Evolutionary conservation across 2,329 filamentous ascomycete genomes (phyloP).

Genomic region (Albophoma yamanashiensis): DNA sequence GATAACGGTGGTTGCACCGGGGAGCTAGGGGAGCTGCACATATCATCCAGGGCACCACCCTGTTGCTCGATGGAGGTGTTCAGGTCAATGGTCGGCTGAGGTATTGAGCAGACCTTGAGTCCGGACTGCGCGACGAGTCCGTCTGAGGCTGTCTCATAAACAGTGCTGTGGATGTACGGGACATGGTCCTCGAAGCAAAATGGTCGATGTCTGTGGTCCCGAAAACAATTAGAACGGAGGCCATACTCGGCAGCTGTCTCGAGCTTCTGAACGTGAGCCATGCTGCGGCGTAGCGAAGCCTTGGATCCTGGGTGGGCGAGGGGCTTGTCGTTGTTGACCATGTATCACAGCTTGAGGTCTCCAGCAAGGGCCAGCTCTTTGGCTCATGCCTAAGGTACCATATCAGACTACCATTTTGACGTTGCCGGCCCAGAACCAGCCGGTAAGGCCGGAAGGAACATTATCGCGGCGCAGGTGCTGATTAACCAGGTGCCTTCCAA

Average conservation of each 20-base stretch:
- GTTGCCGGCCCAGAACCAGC: neutral
- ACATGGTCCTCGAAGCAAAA: conserved; percentile 17
- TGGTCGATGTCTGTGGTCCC: conserved; percentile 10
- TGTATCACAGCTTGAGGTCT: neutral
- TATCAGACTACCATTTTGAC: too few species aligned
- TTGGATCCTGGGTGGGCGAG: neutral
- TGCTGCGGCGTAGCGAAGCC: neutral
- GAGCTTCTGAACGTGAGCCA: neutral
- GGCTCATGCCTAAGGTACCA: too few species aligned
- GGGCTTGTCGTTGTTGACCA: neutral
- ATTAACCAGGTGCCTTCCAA: too few species aligned
- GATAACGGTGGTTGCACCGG: neutral
- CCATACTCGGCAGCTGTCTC: conserved; percentile 15
- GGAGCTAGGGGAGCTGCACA: neutral
- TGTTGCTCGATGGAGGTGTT: conserved; percentile 1
- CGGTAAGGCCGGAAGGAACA: neutral
- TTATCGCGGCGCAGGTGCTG: too few species aligned
- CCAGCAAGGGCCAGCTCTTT: neutral
- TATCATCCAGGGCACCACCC: neutral
- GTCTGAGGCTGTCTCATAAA: conserved; percentile 2
- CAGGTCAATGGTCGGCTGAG: conserved; percentile 5
- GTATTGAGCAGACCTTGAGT: conserved; percentile 7
- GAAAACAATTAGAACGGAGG: conserved; percentile 14
- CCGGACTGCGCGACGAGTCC: conserved; percentile 12
- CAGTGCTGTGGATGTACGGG: conserved; percentile 7